phyloP scores from a whole-genome alignment of 176 grass and related monocot species.

The Hordeum vulgare region MorexV3_pseudomolecules_assembly NC_058523.1:366402547-366403046 shows the following conservation, averaged over 20 bases:
- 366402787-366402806: neutral
- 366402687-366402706: neutral
- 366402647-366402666: neutral
- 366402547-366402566: constrained; percentile 19
- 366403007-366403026: constrained; percentile 21
- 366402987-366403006: neutral
- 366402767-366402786: neutral
- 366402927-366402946: neutral
- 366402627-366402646: constrained; percentile 16
- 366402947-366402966: neutral
- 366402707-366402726: neutral
- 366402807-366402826: neutral
- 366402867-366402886: neutral
- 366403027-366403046: neutral
- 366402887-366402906: no score
- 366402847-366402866: neutral
- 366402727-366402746: neutral
- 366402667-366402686: neutral
- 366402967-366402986: neutral
- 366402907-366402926: no score
- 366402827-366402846: neutral
- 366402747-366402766: neutral
- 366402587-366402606: neutral
- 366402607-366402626: neutral
- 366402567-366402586: constrained; percentile 9